A percentile compares a stretch with the other conserved stretches of the same genome.
Evolutionary conservation across 768 basidiomycete genomes (phyloP).

Genomic region (Paxillus rubicundulus): DNA sequence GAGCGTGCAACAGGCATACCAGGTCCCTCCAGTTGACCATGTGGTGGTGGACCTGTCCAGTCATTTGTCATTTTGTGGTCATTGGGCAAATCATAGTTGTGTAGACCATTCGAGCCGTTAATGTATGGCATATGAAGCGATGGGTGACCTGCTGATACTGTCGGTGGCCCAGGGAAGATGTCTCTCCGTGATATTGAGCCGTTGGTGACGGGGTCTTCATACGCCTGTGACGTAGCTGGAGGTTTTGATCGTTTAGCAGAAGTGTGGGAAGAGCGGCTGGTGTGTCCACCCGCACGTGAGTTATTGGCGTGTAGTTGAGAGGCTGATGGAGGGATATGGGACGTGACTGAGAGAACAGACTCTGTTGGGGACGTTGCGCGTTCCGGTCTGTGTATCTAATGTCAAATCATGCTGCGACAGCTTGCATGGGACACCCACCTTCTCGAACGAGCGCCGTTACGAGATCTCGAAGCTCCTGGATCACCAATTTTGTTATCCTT

Average conservation of each 20-base stretch:
- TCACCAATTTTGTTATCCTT: slow-evolving; percentile 54
- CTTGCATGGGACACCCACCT: slow-evolving; percentile 44
- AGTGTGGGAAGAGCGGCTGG: slow-evolving; percentile 31
- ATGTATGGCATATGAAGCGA: slow-evolving; percentile 47
- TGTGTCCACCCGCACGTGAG: slow-evolving; percentile 29
- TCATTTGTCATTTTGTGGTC: slow-evolving; percentile 38
- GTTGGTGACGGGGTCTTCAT: slow-evolving; percentile 42
- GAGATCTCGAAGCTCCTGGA: slow-evolving; percentile 40
- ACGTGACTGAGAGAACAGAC: slow-evolving; percentile 69
- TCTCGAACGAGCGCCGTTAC: slow-evolving; percentile 55
- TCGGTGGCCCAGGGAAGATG: slow-evolving; percentile 47
- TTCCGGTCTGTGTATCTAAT: slow-evolving; percentile 45
- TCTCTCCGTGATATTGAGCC: slow-evolving; percentile 40
- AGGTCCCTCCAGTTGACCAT: slow-evolving; percentile 66
- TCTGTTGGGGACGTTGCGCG: slow-evolving; percentile 70
- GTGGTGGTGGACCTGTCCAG: slow-evolving; percentile 50
- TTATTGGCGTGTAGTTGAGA: slow-evolving; percentile 26
- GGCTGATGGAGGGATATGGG: slow-evolving; percentile 49
- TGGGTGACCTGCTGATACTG: slow-evolving; percentile 49
- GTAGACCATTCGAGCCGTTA: slow-evolving; percentile 38
- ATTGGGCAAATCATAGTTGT: slow-evolving; percentile 40
- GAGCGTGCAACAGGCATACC: slow-evolving; percentile 70
- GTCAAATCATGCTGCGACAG: not conserved
- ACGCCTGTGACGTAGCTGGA: slow-evolving; percentile 37
- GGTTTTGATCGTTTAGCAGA: slow-evolving; percentile 43